Base-by-base conservation (phyloP, 176 grass and related monocot genomes). In the Poa annua region DNA sequence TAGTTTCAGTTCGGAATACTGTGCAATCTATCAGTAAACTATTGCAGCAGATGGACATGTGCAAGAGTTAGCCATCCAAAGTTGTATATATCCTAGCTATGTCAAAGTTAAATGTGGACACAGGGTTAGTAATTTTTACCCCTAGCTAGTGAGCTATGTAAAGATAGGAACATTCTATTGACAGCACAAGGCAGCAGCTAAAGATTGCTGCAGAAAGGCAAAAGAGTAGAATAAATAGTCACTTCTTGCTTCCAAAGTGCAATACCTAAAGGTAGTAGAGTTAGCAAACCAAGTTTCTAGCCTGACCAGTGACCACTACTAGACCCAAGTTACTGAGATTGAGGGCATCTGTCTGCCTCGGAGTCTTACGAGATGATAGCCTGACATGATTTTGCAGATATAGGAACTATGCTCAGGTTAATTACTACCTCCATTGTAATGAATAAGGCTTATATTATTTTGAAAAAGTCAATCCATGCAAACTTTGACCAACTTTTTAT, bases 211-310 rank as follows among this genome's bases (percentile, higher is more conserved):
- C 76, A 78, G 74, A 88, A 83, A 85, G 85, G 42, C 32, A 70
- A 71, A 83, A 36, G 55, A 32, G 71, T 17, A 64, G 50, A 50
- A 36, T 48, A 63, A 39, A 25, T 79, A 70, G 44, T 77, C 78
- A 64, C 78, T 89, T 79, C 74, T 79, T 86, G 84, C 74, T 86
- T 83, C 80, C 57, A 86, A 86, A 86, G 75, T 86, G 74, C 79
- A 74, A 63, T 33, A 11, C 50, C 79, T 86, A 85, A 76, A 85
- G 82, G 51, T 51, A 54, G 73, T 65, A 83, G 84, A 59, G 84
- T 82, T 85, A 86, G 67, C 11, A 22, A 83, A 59, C 74, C 74
- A 86, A 90, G 74, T 73, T 90, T 90, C 79, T 79, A 85, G 80
- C 48, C 75, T 90, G 41, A 57, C 14, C 52, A 74, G 26, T 74